These are phyloP conservation scores for Gonapodya prolifera DNA, from an alignment of 192 early-diverging fungal genomes.

Conservation along the genomic window DNA sequence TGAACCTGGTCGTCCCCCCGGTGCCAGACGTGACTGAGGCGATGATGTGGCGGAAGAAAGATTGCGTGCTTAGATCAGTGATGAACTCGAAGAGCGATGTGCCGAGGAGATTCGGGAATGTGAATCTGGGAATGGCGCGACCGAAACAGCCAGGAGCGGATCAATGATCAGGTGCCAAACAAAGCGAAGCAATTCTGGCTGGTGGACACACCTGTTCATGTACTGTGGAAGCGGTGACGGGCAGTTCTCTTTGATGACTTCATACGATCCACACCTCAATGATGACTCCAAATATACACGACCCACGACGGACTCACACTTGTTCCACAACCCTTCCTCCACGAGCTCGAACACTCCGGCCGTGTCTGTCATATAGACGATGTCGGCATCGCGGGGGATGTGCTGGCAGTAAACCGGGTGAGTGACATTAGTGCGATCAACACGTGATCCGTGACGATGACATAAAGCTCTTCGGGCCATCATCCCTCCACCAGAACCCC, in stretches of 20 bases:
- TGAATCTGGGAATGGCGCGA: too few relatives aligned
- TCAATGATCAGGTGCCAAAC: too few relatives aligned
- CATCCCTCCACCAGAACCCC: background rate
- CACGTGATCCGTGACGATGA: too few relatives aligned
- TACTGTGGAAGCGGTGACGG: too few relatives aligned
- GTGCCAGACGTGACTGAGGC: background rate
- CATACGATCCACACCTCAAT: too few relatives aligned
- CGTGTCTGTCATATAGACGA: background rate
- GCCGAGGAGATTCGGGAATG: background rate
- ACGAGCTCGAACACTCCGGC: background rate
- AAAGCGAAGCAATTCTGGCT: too few relatives aligned
- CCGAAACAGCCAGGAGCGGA: too few relatives aligned
- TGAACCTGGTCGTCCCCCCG: background rate
- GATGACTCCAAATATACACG: too few relatives aligned
- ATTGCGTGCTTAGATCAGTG: background rate
- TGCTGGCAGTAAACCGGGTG: too few relatives aligned
- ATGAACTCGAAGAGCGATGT: background rate
- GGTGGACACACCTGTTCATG: background rate
- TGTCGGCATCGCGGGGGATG: background rate
- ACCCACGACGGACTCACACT: background rate
- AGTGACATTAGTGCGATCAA: too few relatives aligned
- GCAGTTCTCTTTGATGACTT: background rate
- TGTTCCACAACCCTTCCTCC: background rate
- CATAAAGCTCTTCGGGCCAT: too few relatives aligned
- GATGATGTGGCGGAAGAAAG: background rate